Base-by-base conservation (phyloP, 2,329 filamentous ascomycete genomes). In the Penicillium sp. region DNA sequence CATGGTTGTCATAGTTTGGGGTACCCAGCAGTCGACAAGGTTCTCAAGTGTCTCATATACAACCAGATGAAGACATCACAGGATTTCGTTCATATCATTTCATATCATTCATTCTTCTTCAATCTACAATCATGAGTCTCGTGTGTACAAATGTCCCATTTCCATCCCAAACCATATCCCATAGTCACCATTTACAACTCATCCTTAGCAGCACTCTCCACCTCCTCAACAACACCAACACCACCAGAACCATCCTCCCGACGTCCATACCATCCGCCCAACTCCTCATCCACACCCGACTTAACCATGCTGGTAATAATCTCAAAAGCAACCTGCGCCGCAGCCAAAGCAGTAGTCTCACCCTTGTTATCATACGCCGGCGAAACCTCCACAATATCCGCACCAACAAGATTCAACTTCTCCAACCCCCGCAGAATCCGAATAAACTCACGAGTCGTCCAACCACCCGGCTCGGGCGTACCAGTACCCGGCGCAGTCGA, bases 371-470 rank as follows among this genome's bases (percentile, higher is more conserved):
- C 92, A 74, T 96, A 97, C 13, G 90, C 90, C 0, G 93, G 93
- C 47, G 89, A 88, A 9, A 96, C 91, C 82, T 97, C 93, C 5
- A 97, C 93, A 53, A 97, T 86, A 78, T 97, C 93, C 0, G 92
- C 93, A 1, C 92, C 93, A 3, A 97, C 91, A 4, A 97, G 80
- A 73, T 97, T 96, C 75, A 97, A 76, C 65, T 77, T 86, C 80
- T 97, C 93, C 45, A 97, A 85, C 0, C 91, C 92, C 35, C 92
- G 83, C 74, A 97, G 78, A 61, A 97, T 92, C 13, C 90, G 83
- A 66, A 96, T 94, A 69, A 97, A 82, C 81, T 97, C 93, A 56
- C 93, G 83, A 22, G 91, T 96, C 6, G 91, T 95, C 93, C 93
- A 97, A 40, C 93, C 93, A 60, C 93, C 93, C 0, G 92, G 90